Evolutionary conservation across 805 yeast genomes (phyloP), one percentile per base, ranked within the genome.

Genomic region (Cyberlindnera euphorbiae): DNA sequence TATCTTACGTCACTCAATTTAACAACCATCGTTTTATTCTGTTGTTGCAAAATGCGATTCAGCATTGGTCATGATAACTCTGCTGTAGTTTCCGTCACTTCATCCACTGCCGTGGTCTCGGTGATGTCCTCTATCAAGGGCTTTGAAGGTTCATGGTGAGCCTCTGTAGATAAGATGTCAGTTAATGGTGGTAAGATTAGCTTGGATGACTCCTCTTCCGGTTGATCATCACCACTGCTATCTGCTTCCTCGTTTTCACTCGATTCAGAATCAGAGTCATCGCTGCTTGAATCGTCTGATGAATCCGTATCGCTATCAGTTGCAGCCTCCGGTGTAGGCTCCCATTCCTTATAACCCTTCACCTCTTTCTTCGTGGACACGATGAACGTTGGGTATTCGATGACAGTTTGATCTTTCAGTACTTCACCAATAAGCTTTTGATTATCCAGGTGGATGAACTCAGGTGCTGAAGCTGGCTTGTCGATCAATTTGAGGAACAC

Each of bases 361-460:
- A 67, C 57, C 14, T 50, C 36, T n/a, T 45, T 46, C 6, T 39
- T 39, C 5, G 48, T 37, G 2, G 71, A 62, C 1, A 82, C 64
- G 38, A 64, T 68, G 5, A 87, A 63, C 0, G 88, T 80, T 0
- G 96, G 95, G 46, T 73, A 87, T 53, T 87, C 96, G 24, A 86
- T 66, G 0, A 87, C 83, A 0, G 77, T 66, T 38, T 69, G 67
- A 24, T 77, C 76, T 39, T 63, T 61, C n/a, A 87, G 47, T 1
- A 66, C 64, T 17, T 70, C 73, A 0, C 72, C 71, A 2, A 84
- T 48, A 16, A 62, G 39, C n/a, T 46, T 47, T 1, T 50, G 56
- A 0, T 55, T 35, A 15, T 65, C 60, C 12, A 79, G 26, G 27
- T 55, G 52, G 3, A 76, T 57, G 17, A 73, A 50, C 22, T 64